Percentiles rank a stretch among this genome's conserved stretches.
These are phyloP conservation scores for Didymella pomorum DNA, from an alignment of 2,329 filamentous ascomycete genomes.

Conservation along the genomic window DNA sequence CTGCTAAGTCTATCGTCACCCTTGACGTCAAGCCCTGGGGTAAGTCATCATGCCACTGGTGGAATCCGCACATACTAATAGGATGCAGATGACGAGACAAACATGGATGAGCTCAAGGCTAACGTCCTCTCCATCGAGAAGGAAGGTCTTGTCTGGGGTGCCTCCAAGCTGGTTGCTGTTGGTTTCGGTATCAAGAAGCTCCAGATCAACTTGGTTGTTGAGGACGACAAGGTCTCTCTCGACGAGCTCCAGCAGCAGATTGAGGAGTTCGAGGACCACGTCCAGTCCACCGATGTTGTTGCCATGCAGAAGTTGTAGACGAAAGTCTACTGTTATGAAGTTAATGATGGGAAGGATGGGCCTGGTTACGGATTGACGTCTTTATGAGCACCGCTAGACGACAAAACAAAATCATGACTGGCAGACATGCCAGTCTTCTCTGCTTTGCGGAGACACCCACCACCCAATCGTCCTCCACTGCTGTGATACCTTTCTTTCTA, in stretches of 20 bases:
- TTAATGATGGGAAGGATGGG: constrained; percentile 37
- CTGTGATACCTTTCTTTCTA: not conserved
- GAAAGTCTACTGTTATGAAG: constrained; percentile 27
- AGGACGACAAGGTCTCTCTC: constrained; percentile 94
- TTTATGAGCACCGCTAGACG: constrained; percentile 46
- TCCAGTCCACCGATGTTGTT: constrained; percentile 94
- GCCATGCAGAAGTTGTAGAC: constrained; percentile 55
- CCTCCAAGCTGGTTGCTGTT: constrained; percentile 84
- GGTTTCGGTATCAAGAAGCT: constrained; percentile 99
- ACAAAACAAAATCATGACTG: constrained; percentile 36
- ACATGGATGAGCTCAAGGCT: constrained; percentile 82
- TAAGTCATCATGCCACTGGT: constrained; percentile 58
- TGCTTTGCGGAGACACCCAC: constrained; percentile 24
- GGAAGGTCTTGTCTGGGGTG: constrained; percentile 97
- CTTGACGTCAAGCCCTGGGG: constrained; percentile 99
- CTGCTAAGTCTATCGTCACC: constrained; percentile 95
- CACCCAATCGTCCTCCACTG: not conserved
- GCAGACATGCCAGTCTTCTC: constrained; percentile 34
- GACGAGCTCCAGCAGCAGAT: constrained; percentile 89
- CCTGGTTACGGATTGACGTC: constrained; percentile 40
- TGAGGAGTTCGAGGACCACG: constrained; percentile 86
- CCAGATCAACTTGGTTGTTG: constrained; percentile 96
- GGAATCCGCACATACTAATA: constrained; percentile 30
- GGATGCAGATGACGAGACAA: constrained; percentile 82
- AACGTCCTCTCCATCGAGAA: constrained; percentile 83